Conservation (phyloP, 176 grass and related monocot genomes). For the Secale cereale region DNA sequence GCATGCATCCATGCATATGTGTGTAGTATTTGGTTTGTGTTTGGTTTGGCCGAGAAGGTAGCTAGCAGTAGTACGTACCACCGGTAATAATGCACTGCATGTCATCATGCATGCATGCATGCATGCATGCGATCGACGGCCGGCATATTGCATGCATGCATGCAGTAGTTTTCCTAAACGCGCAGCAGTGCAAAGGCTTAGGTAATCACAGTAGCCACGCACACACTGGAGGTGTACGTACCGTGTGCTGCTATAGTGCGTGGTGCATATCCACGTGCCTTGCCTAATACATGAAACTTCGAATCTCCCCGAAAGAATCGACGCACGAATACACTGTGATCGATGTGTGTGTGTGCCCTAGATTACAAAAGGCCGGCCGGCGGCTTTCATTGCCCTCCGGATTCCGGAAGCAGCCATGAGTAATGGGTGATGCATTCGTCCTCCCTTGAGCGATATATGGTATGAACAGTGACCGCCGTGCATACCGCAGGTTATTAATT, state of each 20-base stretch:
- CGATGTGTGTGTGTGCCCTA: conserved; percentile 8
- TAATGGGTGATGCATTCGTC: conserved; percentile 18
- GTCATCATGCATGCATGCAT: background rate
- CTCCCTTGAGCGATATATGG: background rate
- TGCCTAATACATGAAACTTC: background rate
- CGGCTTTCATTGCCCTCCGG: conserved; percentile 24
- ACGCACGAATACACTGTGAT: conserved; percentile 10
- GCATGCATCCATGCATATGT: background rate
- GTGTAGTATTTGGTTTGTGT: background rate
- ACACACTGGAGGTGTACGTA: background rate
- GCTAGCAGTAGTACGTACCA: background rate
- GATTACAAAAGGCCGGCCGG: conserved; percentile 28
- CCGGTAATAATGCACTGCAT: background rate
- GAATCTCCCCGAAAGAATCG: conserved; percentile 22
- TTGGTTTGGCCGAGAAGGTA: background rate
- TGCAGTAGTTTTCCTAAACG: conserved; percentile 43
- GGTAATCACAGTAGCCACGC: conserved; percentile 39
- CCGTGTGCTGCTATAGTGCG: conserved; percentile 12
- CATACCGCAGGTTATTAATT: background rate
- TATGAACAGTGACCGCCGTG: background rate
- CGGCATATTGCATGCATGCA: conserved; percentile 36
- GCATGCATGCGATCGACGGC: background rate
- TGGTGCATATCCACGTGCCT: conserved; percentile 23
- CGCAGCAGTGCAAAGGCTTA: conserved; percentile 20
- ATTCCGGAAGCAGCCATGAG: background rate